Base-by-base conservation (phyloP, 805 yeast genomes). In the Suhomyces xylopsoci region DNA sequence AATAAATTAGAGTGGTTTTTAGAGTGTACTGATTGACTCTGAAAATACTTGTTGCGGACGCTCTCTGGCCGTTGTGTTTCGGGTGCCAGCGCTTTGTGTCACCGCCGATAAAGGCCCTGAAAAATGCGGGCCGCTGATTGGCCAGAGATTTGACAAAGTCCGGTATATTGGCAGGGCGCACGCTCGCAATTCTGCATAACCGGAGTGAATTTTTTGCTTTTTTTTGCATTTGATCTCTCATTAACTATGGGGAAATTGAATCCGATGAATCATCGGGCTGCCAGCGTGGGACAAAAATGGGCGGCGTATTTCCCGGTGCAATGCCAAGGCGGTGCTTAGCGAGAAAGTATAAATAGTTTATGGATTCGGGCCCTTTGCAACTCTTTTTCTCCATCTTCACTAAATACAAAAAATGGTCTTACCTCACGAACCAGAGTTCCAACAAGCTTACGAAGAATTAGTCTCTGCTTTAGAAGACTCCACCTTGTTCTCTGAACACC, bases 401-500 rank as follows among this genome's bases (percentile, higher is more conserved):
- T 8, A 45, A 34, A 46, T 59, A 44, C 28, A 19, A 34, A n/a
- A 32, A 76, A 84, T 85, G 90, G 89, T 81, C 79, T 84, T 83
- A 74, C 92, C 96, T 62, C 80, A 81, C 78, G 98, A 93, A 82
- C 98, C 99, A 63, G 99, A 93, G 85, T 93, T 93, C 80, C 92
- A 92, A 78, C 99, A 93, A 84, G 99, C 99, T 66, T 90, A 88
- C 85, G 81, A 88, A 77, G 99, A 93, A 83, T 84, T 93, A 66
- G 83, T 85, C 68, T 78, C 88, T 59, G 92, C 97, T 56, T 81
- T 94, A 65, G 84, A 88, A 76, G 96, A 89, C 76, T 93, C 98
- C 45, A 88, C 96, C 60, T 81, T 93, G 58, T 93, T 94, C 80
- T 78, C 82, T 62, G 82, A 89, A 77, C 85, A 88, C 71, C 99